Conservation (phyloP, 2,329 filamentous ascomycete species). For the Neofusicoccum sp. region DNA sequence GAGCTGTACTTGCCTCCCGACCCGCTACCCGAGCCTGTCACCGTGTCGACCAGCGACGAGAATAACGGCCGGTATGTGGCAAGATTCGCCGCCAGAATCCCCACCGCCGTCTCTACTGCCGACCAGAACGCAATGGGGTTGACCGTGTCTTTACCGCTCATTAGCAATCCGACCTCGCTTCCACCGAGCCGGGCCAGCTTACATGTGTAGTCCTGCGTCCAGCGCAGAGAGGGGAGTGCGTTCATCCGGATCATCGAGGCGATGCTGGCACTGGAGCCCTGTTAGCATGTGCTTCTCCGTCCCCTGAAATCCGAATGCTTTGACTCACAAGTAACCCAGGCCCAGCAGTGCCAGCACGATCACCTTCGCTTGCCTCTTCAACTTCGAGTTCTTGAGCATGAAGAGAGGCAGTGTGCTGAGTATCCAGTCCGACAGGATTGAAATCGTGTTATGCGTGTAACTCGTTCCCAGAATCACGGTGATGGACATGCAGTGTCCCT, state of each 20-base stretch:
- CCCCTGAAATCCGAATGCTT: background rate
- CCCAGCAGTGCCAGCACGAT: background rate
- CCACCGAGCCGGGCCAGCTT: background rate
- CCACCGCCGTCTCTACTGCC: slow-evolving; percentile 5
- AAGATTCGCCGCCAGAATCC: slow-evolving; percentile 4
- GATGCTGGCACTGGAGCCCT: background rate
- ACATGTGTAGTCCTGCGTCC: slow-evolving; percentile 9
- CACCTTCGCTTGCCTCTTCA: slow-evolving; percentile 8
- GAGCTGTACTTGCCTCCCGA: background rate
- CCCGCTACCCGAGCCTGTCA: background rate
- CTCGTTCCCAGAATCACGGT: background rate
- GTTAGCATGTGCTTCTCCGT: background rate
- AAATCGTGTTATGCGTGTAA: slow-evolving; percentile 16
- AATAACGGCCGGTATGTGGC: slow-evolving; percentile 7
- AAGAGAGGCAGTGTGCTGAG: slow-evolving; percentile 4
- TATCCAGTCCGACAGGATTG: slow-evolving; percentile 10
- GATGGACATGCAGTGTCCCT: background rate
- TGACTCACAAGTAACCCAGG: slow-evolving; percentile 10
- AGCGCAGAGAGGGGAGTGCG: background rate
- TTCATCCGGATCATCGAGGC: slow-evolving; percentile 8
- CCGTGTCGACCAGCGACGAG: background rate
- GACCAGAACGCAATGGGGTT: slow-evolving; percentile 2
- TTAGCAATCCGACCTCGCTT: background rate
- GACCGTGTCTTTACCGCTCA: background rate
- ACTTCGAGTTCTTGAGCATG: slow-evolving; percentile 4